Base-by-base conservation (phyloP, 257 asterid species). In the Solanum medicagineum region DNA sequence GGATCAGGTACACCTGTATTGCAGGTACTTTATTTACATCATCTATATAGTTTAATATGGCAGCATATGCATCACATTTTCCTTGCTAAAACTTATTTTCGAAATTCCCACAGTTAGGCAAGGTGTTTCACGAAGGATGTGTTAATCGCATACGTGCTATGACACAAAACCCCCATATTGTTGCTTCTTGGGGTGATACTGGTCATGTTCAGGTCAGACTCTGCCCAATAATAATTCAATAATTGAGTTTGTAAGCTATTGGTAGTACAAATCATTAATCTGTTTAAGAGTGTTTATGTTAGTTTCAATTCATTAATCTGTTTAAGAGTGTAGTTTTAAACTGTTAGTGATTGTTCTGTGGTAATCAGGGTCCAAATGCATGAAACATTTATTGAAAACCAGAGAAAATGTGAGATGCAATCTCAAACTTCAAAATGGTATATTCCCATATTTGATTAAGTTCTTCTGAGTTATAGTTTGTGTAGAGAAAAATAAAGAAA, bases 71-170 rank as follows among this genome's bases (percentile, higher is more conserved):
- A 9, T 51, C 2, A 24, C 45, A 75, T 53, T 53, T 77, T 79
- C 49, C 65, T 53, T 53, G 29, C 83, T 79, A 79, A 79, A 1
- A 79, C 51, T 15, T 22, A 6, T 6, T 4, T 42, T 81, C 45
- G 11, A 13, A 29, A 71, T 40, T 66, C 81, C 56, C 56, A 83
- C 94, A 97, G 98, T 75, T 94, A 17, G 92, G 89, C 42, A 93
- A 93, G 86, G 93, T 95, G 49, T 83, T 65, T 88, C 99, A 97
- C 36, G 92, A 92, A 85, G 99, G 98, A 75, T 89, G 95, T 84
- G 93, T 97, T 62, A 97, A 97, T 87, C 92, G 99, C 84, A 90
- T 97, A 86, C 97, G 98, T 63, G 95, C 98, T 54, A 97, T 95
- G 98, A 87, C 89, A n/a, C 98, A 96, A 88, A 89, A 91, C 80